phyloP scores from a whole-genome alignment of 2,329 filamentous ascomycete species.

The Stagonosporopsis chrysanthemi region DNA sequence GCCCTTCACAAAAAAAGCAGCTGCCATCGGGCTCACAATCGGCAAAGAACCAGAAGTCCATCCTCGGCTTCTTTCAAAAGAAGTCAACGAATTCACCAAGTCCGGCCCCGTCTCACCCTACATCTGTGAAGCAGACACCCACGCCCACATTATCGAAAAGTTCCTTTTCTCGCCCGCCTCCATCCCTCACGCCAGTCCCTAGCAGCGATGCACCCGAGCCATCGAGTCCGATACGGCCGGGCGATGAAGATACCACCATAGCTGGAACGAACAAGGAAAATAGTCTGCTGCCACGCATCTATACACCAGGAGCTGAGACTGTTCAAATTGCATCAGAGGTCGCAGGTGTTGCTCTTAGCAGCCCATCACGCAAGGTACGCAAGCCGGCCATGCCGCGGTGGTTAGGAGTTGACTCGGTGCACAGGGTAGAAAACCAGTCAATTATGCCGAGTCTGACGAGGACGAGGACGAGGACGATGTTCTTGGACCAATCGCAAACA shows the following conservation, averaged over 20 bases:
- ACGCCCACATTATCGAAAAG: slow-evolving; percentile 40
- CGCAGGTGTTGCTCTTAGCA: slow-evolving; percentile 63
- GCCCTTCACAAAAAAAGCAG: slow-evolving; percentile 56
- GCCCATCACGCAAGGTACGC: slow-evolving; percentile 80
- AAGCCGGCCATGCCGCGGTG: neutral
- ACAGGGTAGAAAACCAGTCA: slow-evolving; percentile 70
- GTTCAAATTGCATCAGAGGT: slow-evolving; percentile 52
- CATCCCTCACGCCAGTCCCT: slow-evolving; percentile 72
- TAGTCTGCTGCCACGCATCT: slow-evolving; percentile 55
- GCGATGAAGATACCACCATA: slow-evolving; percentile 51
- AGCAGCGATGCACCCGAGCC: slow-evolving; percentile 79
- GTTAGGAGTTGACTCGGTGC: neutral
- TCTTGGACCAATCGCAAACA: slow-evolving; percentile 63
- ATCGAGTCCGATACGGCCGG: slow-evolving; percentile 72
- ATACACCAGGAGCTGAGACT: slow-evolving; percentile 52
- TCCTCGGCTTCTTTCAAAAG: slow-evolving; percentile 81
- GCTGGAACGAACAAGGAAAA: slow-evolving; percentile 61
- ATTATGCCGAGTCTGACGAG: slow-evolving; percentile 85
- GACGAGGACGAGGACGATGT: slow-evolving; percentile 75
- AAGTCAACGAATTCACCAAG: slow-evolving; percentile 59
- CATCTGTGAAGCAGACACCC: slow-evolving; percentile 36
- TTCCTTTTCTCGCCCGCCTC: slow-evolving; percentile 41
- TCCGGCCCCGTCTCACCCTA: slow-evolving; percentile 43
- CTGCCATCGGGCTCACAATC: slow-evolving; percentile 56
- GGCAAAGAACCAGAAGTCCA: slow-evolving; percentile 71